These are phyloP conservation scores for Diaporthe helianthi DNA, from an alignment of 2,329 filamentous ascomycete species.

Conservation along the genomic window DNA sequence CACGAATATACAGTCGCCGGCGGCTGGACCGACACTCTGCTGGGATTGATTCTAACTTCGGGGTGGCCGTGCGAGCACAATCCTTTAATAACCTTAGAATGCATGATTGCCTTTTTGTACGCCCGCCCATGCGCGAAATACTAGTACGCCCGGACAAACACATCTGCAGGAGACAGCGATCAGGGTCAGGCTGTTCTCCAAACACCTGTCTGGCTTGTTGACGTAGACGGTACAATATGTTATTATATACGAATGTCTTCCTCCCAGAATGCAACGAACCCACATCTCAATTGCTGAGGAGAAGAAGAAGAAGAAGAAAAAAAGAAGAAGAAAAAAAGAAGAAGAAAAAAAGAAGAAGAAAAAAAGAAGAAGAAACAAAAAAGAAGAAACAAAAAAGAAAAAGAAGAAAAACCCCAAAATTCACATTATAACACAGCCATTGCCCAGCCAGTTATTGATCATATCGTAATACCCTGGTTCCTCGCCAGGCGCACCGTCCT, in stretches of 20 bases:
- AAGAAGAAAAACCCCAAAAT: no score
- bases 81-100: background rate
- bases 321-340: no score
- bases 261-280: no score
- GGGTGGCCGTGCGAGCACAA: background rate
- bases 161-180: background rate
- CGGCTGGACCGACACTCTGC: background rate
- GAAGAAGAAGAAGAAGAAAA: no score
- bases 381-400: no score
- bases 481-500: constrained; percentile 70
- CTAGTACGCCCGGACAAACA: background rate
- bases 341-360: no score
- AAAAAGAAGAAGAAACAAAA: no score
- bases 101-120: background rate
- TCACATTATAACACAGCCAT: constrained; percentile 62
- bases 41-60: background rate
- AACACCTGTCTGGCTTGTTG: background rate
- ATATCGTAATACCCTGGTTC: constrained; percentile 82
- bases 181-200: background rate
- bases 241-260: constrained; percentile 10
- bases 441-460: constrained; percentile 58
- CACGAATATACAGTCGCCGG: background rate
- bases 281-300: no score
- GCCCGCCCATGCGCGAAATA: background rate
- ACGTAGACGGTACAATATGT: background rate